Evolutionary conservation across 371 early-diverging fungal species (phyloP).

Genomic region (Umbelopsis sp.): DNA sequence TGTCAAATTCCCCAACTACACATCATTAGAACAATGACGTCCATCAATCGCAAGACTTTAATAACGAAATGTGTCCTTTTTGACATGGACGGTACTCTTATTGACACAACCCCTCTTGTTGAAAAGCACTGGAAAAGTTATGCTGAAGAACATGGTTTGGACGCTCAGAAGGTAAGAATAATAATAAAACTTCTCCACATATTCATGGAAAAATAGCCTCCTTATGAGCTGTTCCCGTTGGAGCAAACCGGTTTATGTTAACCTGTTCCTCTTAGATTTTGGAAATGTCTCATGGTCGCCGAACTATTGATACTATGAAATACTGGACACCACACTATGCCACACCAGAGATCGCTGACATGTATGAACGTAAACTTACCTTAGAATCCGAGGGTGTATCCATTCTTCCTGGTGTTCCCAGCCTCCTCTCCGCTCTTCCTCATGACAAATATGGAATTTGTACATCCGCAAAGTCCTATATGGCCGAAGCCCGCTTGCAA

Average conservation of each 20-base stretch:
- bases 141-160: constrained; percentile 43
- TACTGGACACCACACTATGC: constrained; percentile 44
- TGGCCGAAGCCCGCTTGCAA: constrained; percentile 38
- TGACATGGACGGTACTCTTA: constrained; percentile 54
- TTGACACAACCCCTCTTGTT: constrained; percentile 52
- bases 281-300: constrained; percentile 46
- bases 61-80: constrained; percentile 29
- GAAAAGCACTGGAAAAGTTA: constrained; percentile 44
- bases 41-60: not conserved
- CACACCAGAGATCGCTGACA: constrained; percentile 36
- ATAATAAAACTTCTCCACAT: not conserved
- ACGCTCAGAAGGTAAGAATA: constrained; percentile 39
- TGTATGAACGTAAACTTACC: constrained; percentile 35
- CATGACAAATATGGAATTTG: constrained; percentile 37
- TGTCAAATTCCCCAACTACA: not conserved
- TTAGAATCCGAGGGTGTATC: constrained; percentile 39
- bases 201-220: too few species aligned
- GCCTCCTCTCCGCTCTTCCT: constrained; percentile 33
- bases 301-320: constrained; percentile 49
- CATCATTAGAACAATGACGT: not conserved
- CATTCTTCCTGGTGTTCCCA: constrained; percentile 35
- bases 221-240: not conserved
- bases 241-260: constrained; percentile 19
- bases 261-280: constrained; percentile 27
- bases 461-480: constrained; percentile 39